Evolutionary conservation across 2,329 filamentous ascomycete species (phyloP).

Genomic region (Chaetomiaceae sp.): DNA sequence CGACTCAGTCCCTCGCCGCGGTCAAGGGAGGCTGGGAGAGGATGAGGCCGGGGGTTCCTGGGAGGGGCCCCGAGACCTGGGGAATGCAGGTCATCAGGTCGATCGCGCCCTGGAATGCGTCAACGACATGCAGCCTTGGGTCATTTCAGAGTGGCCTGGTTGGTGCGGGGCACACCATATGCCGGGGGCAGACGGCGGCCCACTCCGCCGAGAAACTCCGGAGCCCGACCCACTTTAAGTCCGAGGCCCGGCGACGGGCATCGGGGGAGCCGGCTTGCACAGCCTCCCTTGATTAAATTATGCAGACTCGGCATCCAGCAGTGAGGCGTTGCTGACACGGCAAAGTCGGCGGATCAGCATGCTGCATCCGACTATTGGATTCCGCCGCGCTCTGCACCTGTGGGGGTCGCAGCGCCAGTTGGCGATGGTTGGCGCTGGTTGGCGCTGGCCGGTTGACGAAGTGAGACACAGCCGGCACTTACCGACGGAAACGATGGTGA

Average conservation of each 20-base stretch:
- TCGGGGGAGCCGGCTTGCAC: background rate
- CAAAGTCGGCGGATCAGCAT: background rate
- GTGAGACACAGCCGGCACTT: background rate
- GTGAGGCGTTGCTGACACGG: no score
- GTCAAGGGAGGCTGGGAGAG: background rate
- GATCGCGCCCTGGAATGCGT: no score
- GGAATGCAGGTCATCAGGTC: background rate
- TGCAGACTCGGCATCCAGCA: no score
- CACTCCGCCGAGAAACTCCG: constrained; percentile 12
- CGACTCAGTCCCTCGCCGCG: background rate
- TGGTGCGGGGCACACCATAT: no score
- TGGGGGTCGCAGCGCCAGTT: background rate
- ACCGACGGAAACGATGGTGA: background rate
- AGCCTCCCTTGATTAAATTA: no score
- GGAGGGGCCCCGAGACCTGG: background rate
- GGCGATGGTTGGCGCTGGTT: background rate
- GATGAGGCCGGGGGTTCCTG: background rate
- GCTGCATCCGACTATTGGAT: background rate
- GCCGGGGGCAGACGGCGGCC: background rate
- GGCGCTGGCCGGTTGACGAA: no score
- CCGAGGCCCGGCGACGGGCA: background rate
- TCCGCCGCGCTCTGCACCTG: background rate
- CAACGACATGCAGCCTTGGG: no score
- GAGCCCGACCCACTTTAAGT: constrained; percentile 9
- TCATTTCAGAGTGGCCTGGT: no score